These are phyloP conservation scores for Galerina marginata DNA, from an alignment of 768 basidiomycete genomes.

Conservation along the genomic window DNA sequence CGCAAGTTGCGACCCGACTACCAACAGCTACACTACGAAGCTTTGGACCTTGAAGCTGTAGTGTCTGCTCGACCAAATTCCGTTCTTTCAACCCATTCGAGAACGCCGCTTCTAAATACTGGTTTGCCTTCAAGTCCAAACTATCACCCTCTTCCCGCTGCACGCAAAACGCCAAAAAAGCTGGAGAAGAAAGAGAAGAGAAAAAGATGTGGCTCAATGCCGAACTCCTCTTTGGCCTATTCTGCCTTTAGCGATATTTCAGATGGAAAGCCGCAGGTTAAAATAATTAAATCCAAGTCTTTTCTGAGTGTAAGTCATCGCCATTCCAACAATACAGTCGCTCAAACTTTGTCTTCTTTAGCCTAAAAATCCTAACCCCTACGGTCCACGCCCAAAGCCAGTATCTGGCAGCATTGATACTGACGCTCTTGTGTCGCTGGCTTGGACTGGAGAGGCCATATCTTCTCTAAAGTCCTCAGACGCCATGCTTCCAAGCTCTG, in stretches of 20 bases:
- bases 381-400: slow-evolving; percentile 26
- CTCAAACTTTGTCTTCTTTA: background rate
- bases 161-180: slow-evolving; percentile 23
- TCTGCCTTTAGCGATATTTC: slow-evolving; percentile 3
- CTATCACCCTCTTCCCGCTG: slow-evolving; percentile 16
- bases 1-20: slow-evolving; percentile 26
- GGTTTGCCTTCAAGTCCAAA: slow-evolving; percentile 9
- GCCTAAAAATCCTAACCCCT: slow-evolving; percentile 14
- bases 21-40: slow-evolving; percentile 21
- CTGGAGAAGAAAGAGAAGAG: slow-evolving; percentile 27
- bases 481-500: slow-evolving; percentile 8
- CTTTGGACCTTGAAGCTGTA: slow-evolving; percentile 9
- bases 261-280: background rate
- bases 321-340: background rate
- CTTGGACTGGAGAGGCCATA: slow-evolving; percentile 34
- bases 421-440: slow-evolving; percentile 34
- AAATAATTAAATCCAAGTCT: slow-evolving; percentile 16
- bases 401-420: slow-evolving; percentile 30
- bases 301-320: slow-evolving; percentile 15
- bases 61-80: slow-evolving; percentile 23
- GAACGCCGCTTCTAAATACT: slow-evolving; percentile 20
- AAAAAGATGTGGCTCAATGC: slow-evolving; percentile 12
- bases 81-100: slow-evolving; percentile 25
- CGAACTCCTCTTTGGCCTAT: slow-evolving; percentile 4
- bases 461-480: slow-evolving; percentile 19